phyloP scores from a whole-genome alignment of 2,329 filamentous ascomycete genomes.

The Paraconiothyrium sp. region DNA sequence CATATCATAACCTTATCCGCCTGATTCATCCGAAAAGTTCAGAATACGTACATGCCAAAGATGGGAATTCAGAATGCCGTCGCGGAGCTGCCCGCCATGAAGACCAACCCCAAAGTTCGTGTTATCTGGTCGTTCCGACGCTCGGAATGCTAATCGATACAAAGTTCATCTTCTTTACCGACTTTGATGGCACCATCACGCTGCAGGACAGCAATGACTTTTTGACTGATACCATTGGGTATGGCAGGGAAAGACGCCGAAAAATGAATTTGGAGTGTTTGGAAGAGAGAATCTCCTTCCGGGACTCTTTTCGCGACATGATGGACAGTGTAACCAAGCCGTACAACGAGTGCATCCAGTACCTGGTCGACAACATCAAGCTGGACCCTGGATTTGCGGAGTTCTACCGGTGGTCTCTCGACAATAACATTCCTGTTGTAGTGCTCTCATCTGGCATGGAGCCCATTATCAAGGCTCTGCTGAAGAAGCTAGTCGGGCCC shows the following conservation, averaged over 20 bases:
- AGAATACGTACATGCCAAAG: constrained; percentile 22
- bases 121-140: constrained; percentile 12
- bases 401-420: constrained; percentile 84
- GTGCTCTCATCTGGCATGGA: constrained; percentile 93
- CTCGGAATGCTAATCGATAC: constrained; percentile 27
- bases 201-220: constrained; percentile 75
- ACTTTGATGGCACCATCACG: constrained; percentile 97
- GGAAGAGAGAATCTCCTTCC: constrained; percentile 74
- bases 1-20: constrained; percentile 12
- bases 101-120: constrained; percentile 67
- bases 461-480: constrained; percentile 85
- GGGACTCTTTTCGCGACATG: constrained; percentile 89
- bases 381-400: constrained; percentile 88
- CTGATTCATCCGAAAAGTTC: constrained; percentile 1
- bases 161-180: constrained; percentile 95
- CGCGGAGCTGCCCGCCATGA: constrained; percentile 56
- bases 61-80: constrained; percentile 48
- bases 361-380: constrained; percentile 82
- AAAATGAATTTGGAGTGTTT: constrained; percentile 82
- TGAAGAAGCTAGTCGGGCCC: constrained; percentile 83
- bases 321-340: constrained; percentile 85
- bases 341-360: constrained; percentile 82
- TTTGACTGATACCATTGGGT: constrained; percentile 90
- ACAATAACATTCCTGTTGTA: constrained; percentile 88
- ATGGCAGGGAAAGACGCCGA: constrained; percentile 74